Base-by-base conservation (phyloP, 345 rosid genomes). In the Ailanthus altissimus region DNA sequence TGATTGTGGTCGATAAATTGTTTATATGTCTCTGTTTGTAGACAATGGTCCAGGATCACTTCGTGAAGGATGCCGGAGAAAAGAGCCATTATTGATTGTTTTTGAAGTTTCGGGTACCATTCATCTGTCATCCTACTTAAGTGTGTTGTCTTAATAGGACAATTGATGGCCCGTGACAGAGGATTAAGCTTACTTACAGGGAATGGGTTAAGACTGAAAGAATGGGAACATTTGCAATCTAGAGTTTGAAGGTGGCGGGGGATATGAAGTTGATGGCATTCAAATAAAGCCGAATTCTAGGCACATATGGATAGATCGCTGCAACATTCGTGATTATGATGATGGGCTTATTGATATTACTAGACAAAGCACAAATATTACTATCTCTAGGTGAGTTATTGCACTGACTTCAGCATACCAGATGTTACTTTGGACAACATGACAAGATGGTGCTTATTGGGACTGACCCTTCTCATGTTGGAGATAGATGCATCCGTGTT, bases 321-420 rank as follows among this genome's bases (percentile, higher is more conserved):
- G 98, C 78, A 93, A 93, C 87, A 85, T 95, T 12, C 88, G 89
- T 9, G 98, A 93, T 83, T 95, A 83, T 72, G 93, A 93, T 67
- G 98, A 93, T 74, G 99, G 97, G 0, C 86, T 92, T 78, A 93
- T 96, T 25, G 99, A 96, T 83, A 89, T 95, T 71, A 93, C 97
- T 0, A 81, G 98, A 77, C 90, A 88, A 73, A 96, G 97, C 85
- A 93, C 95, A 0, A 93, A 96, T 70, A 88, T 92, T 51, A 96
- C 97, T 14, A 84, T 96, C 77, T 96, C 97, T n/a, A 92, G 97
- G 99, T 89, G 81, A 69, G 58, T 67, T 61, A 8, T 36, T 68
- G 18, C 9, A 40, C 2, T 76, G 25, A 7, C 45, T 23, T 62
- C 43, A 77, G 70, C 23, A 28, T 69, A 72, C 65, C 74, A 96